Evolutionary conservation across 495 filamentous ascomycete genomes (phyloP).

Genomic region (Penicillium parvum): DNA sequence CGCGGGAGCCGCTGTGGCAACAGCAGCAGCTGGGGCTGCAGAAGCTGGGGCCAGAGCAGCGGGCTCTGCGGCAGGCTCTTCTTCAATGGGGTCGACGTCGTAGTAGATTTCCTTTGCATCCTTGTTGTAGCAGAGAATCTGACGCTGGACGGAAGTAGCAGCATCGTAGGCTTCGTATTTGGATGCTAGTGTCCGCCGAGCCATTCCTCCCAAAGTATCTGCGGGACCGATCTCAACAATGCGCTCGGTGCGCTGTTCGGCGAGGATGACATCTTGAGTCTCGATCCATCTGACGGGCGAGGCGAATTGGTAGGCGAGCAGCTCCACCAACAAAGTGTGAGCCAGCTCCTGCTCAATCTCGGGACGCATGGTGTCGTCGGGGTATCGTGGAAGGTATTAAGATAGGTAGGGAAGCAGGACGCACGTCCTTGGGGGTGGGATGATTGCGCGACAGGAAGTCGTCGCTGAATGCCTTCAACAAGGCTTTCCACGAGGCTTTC

Average conservation of each 20-base stretch:
- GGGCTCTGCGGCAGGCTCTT: constrained; percentile 61
- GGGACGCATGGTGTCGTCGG: constrained; percentile 71
- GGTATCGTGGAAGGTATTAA: constrained; percentile 18
- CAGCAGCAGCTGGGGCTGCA: constrained; percentile 32
- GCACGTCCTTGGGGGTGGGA: constrained; percentile 9
- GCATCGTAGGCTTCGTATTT: constrained; percentile 99
- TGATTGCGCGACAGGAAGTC: constrained; percentile 10
- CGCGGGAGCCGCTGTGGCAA: constrained; percentile 49
- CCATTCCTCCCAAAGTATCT: constrained; percentile 98
- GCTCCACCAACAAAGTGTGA: constrained; percentile 95
- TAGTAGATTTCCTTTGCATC: constrained; percentile 99
- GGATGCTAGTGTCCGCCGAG: constrained; percentile 87
- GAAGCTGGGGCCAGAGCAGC: constrained; percentile 36
- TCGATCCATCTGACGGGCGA: constrained; percentile 99
- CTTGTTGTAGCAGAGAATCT: constrained; percentile 99
- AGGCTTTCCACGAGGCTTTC: constrained; percentile 4
- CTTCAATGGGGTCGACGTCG: constrained; percentile 91
- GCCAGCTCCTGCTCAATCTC: constrained; percentile 98
- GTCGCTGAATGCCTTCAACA: constrained; percentile 18
- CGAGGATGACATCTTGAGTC: constrained; percentile 98
- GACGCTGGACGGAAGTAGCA: constrained; percentile 87
- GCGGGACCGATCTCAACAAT: constrained; percentile 97
- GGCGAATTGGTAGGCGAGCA: constrained; percentile 98
- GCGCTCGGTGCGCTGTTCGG: constrained; percentile 89
- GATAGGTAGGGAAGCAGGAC: constrained; percentile 14